Evolutionary conservation across 257 asterid species (phyloP), one percentile per base, ranked within the genome.

Genomic region (Lantana camara): DNA sequence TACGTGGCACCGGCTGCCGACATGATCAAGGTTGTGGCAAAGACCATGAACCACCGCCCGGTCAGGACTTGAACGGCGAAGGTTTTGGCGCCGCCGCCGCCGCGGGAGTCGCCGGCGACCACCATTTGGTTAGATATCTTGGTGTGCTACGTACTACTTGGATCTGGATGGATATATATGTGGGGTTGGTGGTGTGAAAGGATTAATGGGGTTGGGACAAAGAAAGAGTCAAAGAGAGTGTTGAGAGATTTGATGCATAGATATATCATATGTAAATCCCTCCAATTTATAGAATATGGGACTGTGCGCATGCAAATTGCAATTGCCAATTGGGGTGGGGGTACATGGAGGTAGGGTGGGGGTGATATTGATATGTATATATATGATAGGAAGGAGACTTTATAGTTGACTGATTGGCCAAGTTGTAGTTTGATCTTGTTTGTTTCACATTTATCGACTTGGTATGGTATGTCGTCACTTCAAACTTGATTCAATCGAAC

Each of bases 1-100:
- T 89, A 89, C 24, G 96, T 89, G 68, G 96, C 96, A 0, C 95
- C 96, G 1, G 96, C 93, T 0, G 86, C 95, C 0, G 89, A 9
- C 85, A 84, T 73, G 80, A 89, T 80, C n/a, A 86, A 79, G 17
- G 74, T 69, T 75, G 95, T 80, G 70, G 72, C 93, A 11, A 89
- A 84, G 29, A 86, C 75, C 90, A 86, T 82, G 86, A 86, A 86
- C 96, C 93, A 89, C 72, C 91, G 90, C 42, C 96, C 77, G 15
- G 61, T 55, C 22, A 86, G 38, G 46, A 84, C 79, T 6, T 77
- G 95, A 2, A 64, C n/a, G 10, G 81, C 44, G 35, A 80, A 57
- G 49, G 68, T 45, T 0, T 22, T 63, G 65, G 54, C 44, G 57
- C 6, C 71, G 3, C 65, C 74, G 6, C 60, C 63, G 5, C 74